Evolutionary conservation across 2,329 filamentous ascomycete species (phyloP).

Genomic region (Aspergillus sp.): DNA sequence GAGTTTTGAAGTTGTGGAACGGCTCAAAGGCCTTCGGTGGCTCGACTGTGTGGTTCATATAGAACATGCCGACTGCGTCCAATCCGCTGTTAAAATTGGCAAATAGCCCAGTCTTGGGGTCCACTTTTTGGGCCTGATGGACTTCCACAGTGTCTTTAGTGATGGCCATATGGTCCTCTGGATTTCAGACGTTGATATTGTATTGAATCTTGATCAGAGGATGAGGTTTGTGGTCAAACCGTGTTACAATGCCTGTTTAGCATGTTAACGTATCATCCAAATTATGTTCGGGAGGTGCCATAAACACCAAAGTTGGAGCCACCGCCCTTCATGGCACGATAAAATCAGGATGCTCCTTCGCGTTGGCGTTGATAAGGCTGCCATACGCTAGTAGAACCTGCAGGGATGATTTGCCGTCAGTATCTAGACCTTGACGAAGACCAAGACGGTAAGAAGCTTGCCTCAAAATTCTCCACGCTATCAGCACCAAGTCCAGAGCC

Average conservation of each 20-base stretch:
- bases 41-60: conserved; percentile 10
- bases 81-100: conserved; percentile 16
- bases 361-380: conserved; percentile 14
- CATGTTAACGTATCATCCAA: neutral
- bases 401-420: neutral
- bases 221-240: neutral
- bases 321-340: conserved; percentile 34
- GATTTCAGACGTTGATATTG: neutral
- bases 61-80: conserved; percentile 12
- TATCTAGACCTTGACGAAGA: neutral
- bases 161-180: neutral
- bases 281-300: neutral
- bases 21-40: neutral
- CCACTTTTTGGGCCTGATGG: neutral
- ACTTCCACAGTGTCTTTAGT: neutral
- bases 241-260: conserved; percentile 3
- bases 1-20: neutral
- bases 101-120: conserved; percentile 12
- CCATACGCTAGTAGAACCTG: conserved; percentile 21
- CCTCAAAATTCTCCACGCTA: neutral
- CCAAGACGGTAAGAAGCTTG: neutral
- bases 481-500: neutral
- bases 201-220: neutral
- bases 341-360: conserved; percentile 23
- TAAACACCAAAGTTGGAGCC: conserved; percentile 32